A percentile compares a stretch with the other conserved stretches of the same genome.
These are phyloP conservation scores for Scenedesmus sp. DNA, from an alignment of 163 green algal genomes.

Conservation along the genomic window DNA sequence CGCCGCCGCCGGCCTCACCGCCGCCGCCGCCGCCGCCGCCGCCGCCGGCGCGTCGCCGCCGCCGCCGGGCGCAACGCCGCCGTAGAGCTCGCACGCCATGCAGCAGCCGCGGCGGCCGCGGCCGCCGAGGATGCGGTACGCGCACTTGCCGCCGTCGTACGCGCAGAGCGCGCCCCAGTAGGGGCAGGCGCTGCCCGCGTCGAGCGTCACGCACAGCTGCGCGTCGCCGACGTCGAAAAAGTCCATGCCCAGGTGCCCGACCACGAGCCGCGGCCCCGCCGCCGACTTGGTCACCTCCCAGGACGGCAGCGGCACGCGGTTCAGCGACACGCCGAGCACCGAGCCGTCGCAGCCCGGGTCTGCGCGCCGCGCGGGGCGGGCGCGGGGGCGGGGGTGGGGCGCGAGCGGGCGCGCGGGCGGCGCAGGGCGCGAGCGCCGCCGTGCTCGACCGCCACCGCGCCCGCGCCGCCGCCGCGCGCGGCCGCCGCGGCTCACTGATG, in stretches of 20 bases:
- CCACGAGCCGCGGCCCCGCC: neutral
- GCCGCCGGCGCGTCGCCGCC: neutral
- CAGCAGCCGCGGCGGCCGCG: constrained; percentile 6
- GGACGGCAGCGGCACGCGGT: neutral
- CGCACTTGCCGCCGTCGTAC: constrained; percentile 36
- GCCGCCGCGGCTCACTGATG: constrained; percentile 26
- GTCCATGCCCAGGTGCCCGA: constrained; percentile 29
- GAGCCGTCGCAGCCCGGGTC: constrained; percentile 19
- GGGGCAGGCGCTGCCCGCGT: neutral
- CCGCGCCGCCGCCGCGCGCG: too few relatives aligned
- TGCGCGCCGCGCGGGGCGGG: neutral
- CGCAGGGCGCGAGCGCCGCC: too few relatives aligned
- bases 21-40: constrained; percentile 7
- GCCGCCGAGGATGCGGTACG: constrained; percentile 25
- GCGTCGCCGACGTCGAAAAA: constrained; percentile 43
- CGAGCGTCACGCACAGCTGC: constrained; percentile 26
- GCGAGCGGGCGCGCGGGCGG: too few relatives aligned
- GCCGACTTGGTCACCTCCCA: neutral
- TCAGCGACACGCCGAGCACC: constrained; percentile 14
- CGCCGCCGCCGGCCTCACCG: constrained; percentile 14
- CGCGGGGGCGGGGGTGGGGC: too few relatives aligned
- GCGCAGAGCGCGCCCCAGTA: constrained; percentile 27
- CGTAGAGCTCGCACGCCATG: constrained; percentile 44
- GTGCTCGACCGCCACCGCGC: too few relatives aligned
- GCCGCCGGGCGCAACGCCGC: too few relatives aligned